These are phyloP conservation scores for Alternaria longipes DNA, from an alignment of 2,329 filamentous ascomycete genomes.

Conservation along the genomic window DNA sequence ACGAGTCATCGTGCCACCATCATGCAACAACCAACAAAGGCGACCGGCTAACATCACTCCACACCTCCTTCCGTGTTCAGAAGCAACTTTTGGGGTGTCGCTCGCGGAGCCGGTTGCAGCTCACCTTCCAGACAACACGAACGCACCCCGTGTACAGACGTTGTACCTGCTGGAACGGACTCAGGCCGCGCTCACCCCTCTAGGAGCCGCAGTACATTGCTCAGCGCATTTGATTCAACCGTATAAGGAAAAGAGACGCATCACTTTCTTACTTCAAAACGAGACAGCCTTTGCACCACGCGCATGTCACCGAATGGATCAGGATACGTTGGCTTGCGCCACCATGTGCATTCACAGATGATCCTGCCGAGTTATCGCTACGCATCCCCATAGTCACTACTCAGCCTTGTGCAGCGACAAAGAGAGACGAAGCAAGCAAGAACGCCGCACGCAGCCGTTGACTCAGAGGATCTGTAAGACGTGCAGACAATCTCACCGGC, in stretches of 20 bases:
- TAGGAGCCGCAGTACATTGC: slow-evolving; percentile 14
- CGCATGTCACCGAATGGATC: slow-evolving; percentile 16
- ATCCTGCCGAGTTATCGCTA: slow-evolving; percentile 1
- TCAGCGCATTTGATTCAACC: slow-evolving; percentile 14
- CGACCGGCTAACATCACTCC: slow-evolving; percentile 20
- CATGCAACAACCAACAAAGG: slow-evolving; percentile 33
- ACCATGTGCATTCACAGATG: slow-evolving; percentile 14
- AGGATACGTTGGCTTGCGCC: slow-evolving; percentile 20
- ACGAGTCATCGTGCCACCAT: slow-evolving; percentile 26
- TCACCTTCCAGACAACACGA: slow-evolving; percentile 21
- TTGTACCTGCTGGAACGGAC: slow-evolving; percentile 19
- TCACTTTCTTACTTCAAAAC: slow-evolving; percentile 14
- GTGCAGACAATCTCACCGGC: slow-evolving; percentile 38
- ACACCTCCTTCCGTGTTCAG: slow-evolving; percentile 11
- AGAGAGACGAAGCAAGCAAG: slow-evolving; percentile 26
- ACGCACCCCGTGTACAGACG: slow-evolving; percentile 20
- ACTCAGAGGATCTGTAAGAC: slow-evolving; percentile 25
- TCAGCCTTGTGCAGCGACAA: slow-evolving; percentile 24
- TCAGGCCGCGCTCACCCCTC: slow-evolving; percentile 10
- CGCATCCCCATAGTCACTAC: slow-evolving; percentile 5
- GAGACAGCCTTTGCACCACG: slow-evolving; percentile 21
- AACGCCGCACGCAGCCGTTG: slow-evolving; percentile 33
- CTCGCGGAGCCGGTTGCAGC: slow-evolving; percentile 25
- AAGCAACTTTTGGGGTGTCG: slow-evolving; percentile 17
- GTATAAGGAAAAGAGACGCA: slow-evolving; percentile 6